A percentile compares a stretch with the other conserved stretches of the same genome.
These are phyloP conservation scores for Dunaliella primolecta DNA, from an alignment of 139 green algal genomes.

Conservation along the genomic window DNA sequence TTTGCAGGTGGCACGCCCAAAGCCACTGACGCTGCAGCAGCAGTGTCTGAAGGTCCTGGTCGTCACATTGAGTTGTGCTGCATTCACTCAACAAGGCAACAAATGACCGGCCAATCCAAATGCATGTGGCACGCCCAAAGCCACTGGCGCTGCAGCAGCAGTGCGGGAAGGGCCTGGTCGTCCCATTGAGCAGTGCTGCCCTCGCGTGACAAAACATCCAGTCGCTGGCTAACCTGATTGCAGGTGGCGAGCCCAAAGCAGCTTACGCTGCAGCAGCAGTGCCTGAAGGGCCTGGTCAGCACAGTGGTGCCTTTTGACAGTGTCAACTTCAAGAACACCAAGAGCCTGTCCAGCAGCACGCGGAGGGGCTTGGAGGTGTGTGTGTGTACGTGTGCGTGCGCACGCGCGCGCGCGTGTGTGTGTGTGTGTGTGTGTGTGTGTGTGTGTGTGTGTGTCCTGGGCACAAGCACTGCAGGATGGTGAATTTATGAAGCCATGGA, in stretches of 20 bases:
- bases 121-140: no score
- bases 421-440: neutral
- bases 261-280: slow-evolving; percentile 44
- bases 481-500: no score
- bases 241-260: neutral
- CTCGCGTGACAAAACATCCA: neutral
- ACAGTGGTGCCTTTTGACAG: slow-evolving; percentile 80
- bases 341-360: slow-evolving; percentile 40
- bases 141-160: slow-evolving; percentile 1
- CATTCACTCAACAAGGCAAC: no score
- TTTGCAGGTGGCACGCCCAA: no score
- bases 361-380: slow-evolving; percentile 37
- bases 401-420: neutral
- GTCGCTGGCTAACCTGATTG: slow-evolving; percentile 16
- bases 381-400: neutral
- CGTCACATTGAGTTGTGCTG: no score
- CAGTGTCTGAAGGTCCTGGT: no score
- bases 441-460: neutral
- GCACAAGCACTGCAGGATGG: no score
- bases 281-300: slow-evolving; percentile 64
- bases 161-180: neutral
- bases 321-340: slow-evolving; percentile 63
- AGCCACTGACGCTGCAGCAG: no score
- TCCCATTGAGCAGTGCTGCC: slow-evolving; percentile 6
- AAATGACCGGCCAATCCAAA: no score